phyloP scores from a whole-genome alignment of 208 protist species.

The Acanthamoeba lenticulata region DNA sequence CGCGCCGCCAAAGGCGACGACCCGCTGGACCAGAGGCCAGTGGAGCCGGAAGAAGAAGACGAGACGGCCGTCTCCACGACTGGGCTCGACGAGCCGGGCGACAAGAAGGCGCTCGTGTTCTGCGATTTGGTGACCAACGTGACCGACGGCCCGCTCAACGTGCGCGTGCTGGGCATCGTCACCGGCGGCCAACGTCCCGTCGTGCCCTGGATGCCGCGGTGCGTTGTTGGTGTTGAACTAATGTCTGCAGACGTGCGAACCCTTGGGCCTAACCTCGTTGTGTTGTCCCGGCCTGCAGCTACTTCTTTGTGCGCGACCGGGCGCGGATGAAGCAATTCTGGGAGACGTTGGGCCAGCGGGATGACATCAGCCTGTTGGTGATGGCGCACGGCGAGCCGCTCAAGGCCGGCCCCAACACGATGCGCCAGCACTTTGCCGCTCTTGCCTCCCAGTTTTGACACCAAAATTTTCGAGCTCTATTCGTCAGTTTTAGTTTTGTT shows the following conservation, averaged over 20 bases:
- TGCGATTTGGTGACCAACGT: constrained; percentile 48
- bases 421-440: neutral
- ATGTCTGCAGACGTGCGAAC: too few species aligned
- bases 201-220: constrained; percentile 1
- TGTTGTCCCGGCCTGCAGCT: neutral
- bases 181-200: neutral
- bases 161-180: neutral
- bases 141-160: neutral
- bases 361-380: neutral
- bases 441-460: neutral
- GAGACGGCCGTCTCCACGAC: too few species aligned
- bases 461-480: too few species aligned
- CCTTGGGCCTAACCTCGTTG: too few species aligned
- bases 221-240: too few species aligned
- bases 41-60: neutral
- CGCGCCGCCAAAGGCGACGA: neutral
- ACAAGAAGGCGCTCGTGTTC: constrained; percentile 58
- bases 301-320: neutral
- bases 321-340: neutral
- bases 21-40: neutral
- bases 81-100: too few species aligned
- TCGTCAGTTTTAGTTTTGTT: too few species aligned
- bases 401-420: neutral
- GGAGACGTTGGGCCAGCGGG: neutral
- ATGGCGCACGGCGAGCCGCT: constrained; percentile 45